Evolutionary conservation across 2,329 filamentous ascomycete species (phyloP).

Genomic region (Alternaria rosae): DNA sequence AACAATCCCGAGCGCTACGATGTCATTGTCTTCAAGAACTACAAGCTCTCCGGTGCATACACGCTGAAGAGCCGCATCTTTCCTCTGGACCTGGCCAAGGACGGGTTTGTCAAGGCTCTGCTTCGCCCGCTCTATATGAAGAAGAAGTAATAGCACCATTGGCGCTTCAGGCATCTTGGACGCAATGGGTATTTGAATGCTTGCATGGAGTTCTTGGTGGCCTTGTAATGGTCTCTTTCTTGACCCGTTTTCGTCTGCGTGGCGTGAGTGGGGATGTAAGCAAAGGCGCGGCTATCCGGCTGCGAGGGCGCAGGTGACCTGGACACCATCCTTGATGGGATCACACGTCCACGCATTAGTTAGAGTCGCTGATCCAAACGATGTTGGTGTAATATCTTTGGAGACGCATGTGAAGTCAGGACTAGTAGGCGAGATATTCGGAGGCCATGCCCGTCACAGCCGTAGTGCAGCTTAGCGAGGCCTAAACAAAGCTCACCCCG

Average conservation of each 20-base stretch:
- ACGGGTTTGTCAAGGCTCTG: conserved; percentile 21
- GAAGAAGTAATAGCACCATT: background rate
- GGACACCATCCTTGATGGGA: background rate
- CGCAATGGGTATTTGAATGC: background rate
- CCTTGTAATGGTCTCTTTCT: background rate
- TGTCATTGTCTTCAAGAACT: conserved; percentile 3
- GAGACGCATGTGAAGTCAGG: conserved; percentile 15
- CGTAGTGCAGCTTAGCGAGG: conserved; percentile 12
- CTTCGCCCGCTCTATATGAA: conserved; percentile 8
- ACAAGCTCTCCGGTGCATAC: conserved; percentile 11
- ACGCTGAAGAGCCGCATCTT: conserved; percentile 10
- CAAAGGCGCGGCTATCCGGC: background rate
- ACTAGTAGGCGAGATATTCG: conserved; percentile 5
- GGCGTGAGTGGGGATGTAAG: background rate
- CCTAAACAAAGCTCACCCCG: conserved; percentile 2
- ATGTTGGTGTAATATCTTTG: background rate
- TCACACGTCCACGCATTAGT: background rate
- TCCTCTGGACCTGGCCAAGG: conserved; percentile 17
- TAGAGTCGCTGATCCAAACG: background rate
- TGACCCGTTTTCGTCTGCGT: background rate
- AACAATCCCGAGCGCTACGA: conserved; percentile 5
- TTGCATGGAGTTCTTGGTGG: background rate
- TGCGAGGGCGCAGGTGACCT: background rate
- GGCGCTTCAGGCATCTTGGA: background rate
- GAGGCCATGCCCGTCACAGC: conserved; percentile 10